Conservation (phyloP, 176 grass and related monocot species). For the Elaeis guineensis region DNA sequence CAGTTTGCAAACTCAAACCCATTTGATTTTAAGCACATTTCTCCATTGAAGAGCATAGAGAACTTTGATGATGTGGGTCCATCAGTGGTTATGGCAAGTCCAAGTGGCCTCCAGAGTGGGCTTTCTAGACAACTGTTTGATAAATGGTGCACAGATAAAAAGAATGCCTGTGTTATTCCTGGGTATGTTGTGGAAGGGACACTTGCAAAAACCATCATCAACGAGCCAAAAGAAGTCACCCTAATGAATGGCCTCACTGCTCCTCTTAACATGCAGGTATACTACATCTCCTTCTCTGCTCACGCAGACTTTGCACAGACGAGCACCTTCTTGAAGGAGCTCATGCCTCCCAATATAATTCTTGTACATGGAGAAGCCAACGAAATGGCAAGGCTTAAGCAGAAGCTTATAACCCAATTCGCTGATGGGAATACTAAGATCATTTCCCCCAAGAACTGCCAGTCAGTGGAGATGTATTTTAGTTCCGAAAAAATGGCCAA, state of each 20-base stretch:
- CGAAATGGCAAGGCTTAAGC: conserved; percentile 88
- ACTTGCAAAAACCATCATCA: conserved; percentile 85
- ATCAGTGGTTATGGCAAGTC: conserved; percentile 89
- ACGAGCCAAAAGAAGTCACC: conserved; percentile 88
- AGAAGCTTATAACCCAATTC: conserved; percentile 79
- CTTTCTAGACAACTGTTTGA: conserved; percentile 91
- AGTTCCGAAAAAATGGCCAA: conserved; percentile 94
- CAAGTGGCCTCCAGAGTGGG: conserved; percentile 74
- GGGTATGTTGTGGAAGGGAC: conserved; percentile 91
- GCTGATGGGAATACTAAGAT: conserved; percentile 67
- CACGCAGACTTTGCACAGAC: conserved; percentile 92
- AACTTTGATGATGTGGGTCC: conserved; percentile 90
- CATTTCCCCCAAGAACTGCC: conserved; percentile 81
- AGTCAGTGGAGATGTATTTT: conserved; percentile 81
- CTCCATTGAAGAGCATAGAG: conserved; percentile 82
- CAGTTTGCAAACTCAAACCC: conserved; percentile 90
- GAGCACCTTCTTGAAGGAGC: conserved; percentile 72
- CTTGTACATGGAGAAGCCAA: conserved; percentile 95
- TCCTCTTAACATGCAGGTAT: conserved; percentile 86
- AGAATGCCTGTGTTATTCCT: conserved; percentile 85
- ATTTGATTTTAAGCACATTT: conserved; percentile 88
- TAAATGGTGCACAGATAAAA: conserved; percentile 95
- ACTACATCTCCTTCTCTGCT: conserved; percentile 93
- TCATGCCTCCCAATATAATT: conserved; percentile 80
- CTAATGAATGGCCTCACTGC: conserved; percentile 81